Evolutionary conservation across 139 green algal species (phyloP), one percentile per base, ranked within the genome.

Genomic region (Chlorella sp.): DNA sequence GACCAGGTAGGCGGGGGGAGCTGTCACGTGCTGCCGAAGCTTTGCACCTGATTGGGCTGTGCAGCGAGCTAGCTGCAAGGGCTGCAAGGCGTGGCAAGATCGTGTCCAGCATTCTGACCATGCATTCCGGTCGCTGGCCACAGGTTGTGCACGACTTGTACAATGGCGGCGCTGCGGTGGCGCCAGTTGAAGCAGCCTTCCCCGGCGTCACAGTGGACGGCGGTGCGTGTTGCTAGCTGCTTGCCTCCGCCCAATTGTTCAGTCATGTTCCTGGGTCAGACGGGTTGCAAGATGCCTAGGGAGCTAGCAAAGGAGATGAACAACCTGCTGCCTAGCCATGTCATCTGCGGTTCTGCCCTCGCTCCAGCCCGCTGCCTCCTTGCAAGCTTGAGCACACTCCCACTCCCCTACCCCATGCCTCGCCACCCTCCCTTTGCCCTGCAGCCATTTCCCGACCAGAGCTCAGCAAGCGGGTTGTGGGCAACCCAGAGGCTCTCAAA

Each of bases 1-100:
- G 95, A 98, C 80, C 40, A 87, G 41, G 90, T 97, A 11, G 90
- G 34, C 22, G 65, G 14, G 32, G n/a, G n/a, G n/a, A n/a, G n/a
- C n/a, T n/a, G n/a, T n/a, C n/a, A n/a, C n/a, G n/a, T n/a, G n/a
- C n/a, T n/a, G n/a, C n/a, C n/a, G n/a, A n/a, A n/a, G n/a, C n/a
- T n/a, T n/a, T n/a, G n/a, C n/a, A n/a, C n/a, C n/a, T n/a, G n/a
- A n/a, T n/a, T n/a, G n/a, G 14, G 32, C 22, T 17, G 65, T 44
- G 65, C 60, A 68, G 60, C 9, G 60, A 68, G 60, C 60, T 43
- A 32, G 22, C 56, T 65, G 16, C 34, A 41, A 24, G 34, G 36
- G 14, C n/a, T 41, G 67, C n/a, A 44, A 36, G 67, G 38, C 40
- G 44, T 51, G 22, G 16, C 32, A 5, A 5, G 1, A n/a, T 0